Base-by-base conservation (phyloP, 1,284 basidiomycete species). In the Austroboletus olivaceoglutinosus region DNA sequence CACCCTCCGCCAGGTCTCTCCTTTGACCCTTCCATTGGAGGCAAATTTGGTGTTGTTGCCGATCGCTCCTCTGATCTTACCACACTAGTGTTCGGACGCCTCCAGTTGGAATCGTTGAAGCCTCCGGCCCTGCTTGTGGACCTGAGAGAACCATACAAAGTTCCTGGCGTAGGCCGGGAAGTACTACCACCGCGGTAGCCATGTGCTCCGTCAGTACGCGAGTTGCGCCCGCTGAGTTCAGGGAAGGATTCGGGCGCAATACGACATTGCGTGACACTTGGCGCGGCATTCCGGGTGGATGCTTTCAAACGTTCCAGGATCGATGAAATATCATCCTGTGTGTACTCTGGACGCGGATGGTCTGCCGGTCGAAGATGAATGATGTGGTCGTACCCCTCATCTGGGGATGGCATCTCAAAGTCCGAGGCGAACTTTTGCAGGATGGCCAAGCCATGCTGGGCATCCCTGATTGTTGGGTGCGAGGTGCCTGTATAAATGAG, bases 381-480 rank as follows among this genome's bases (percentile, higher is more conserved):
- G 57, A 86, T 76, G 46, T 78, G 77, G 52, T 86, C 71, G 64
- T 83, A 80, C 22, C 81, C 84, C 71, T 89, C 86, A 33, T 72
- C 61, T 34, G 74, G 57, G 22, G 63, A 60, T 36, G 87, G 87
- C n/a, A 70, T 62, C 57, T 72, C 68, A 60, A 81, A 83, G 56
- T 81, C 77, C 45, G 74, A 72, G 48, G 76, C 76, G 66, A 89
- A 86, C 46, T 78, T 78, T 51, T 76, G 72, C 50, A 89, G 73
- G 16, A 88, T 68, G 21, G 71, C 66, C 50, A 85, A 60, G 9
- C 80, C 86, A 38, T 79, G 71, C 60, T 78, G 76, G 41, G 76
- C 72, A 56, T 66, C 73, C 53, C 70, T 80, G 64, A 89, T 88
- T 50, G 87, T 89, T 45, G 86, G 86, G 68, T 88, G 86, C 45